A percentile compares a stretch with the other conserved stretches of the same genome.
phyloP scores from a whole-genome alignment of 192 early-diverging fungal species.

The Phlyctochytrium bullatum region DNA sequence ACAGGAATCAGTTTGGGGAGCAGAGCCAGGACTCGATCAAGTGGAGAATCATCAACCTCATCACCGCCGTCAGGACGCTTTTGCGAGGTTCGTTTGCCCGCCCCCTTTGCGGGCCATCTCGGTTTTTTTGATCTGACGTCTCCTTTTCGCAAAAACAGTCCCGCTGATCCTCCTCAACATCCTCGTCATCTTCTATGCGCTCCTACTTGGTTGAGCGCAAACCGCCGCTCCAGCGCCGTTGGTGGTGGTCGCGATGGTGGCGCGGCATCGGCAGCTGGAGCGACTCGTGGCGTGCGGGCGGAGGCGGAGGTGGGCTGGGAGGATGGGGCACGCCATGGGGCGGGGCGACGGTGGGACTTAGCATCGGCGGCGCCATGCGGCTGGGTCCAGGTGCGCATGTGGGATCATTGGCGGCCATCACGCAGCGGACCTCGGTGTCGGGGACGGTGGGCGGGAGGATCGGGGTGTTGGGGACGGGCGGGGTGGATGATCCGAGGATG shows the following conservation, averaged over 20 bases:
- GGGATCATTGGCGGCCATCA: not conserved
- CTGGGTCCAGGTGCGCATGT: conserved; percentile 2
- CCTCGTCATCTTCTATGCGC: conserved; percentile 76
- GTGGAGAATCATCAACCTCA: conserved; percentile 77
- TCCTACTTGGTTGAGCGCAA: conserved; percentile 67
- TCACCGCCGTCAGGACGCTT: conserved; percentile 84
- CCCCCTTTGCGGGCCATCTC: not conserved
- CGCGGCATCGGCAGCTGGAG: not conserved
- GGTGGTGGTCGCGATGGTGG: conserved; percentile 5
- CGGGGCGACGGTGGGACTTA: not conserved
- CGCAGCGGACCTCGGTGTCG: not conserved
- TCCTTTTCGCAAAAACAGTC: conserved; percentile 39
- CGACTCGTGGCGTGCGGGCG: not conserved
- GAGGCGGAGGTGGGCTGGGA: not conserved
- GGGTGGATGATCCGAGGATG: conserved; percentile 2
- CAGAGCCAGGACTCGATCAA: conserved; percentile 69
- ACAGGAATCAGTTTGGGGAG: conserved; percentile 60
- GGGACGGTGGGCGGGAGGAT: not conserved
- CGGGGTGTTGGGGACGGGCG: not conserved
- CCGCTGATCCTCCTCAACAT: conserved; percentile 78
- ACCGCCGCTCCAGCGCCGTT: not conserved
- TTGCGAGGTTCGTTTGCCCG: conserved; percentile 66
- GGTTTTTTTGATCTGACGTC: not conserved
- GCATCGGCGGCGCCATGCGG: not conserved
- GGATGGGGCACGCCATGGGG: not conserved